A percentile compares a stretch with the other conserved stretches of the same genome.
phyloP scores from a whole-genome alignment of 2,329 filamentous ascomycete species.

The Harringtonia lauricola region DNA sequence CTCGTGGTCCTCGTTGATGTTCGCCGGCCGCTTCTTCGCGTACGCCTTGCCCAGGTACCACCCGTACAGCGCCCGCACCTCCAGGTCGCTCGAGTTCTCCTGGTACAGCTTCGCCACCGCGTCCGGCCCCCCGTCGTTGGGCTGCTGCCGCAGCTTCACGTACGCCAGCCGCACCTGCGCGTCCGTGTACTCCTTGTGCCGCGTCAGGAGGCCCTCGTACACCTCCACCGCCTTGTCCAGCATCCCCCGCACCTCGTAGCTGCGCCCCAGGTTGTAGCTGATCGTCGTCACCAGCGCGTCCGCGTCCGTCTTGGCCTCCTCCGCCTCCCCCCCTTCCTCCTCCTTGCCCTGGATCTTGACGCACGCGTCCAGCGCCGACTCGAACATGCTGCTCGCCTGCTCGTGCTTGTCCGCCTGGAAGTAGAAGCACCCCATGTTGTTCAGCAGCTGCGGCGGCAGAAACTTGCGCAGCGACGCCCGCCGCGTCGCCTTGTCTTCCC shows the following conservation, averaged over 20 bases:
- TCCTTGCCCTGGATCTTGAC: conserved; percentile 70
- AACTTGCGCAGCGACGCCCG: conserved; percentile 59
- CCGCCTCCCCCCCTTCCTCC: no score
- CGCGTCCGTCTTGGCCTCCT: conserved; percentile 60
- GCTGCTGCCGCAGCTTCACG: conserved; percentile 71
- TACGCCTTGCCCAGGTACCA: conserved; percentile 82
- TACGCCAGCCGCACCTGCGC: conserved; percentile 82
- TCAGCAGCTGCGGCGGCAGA: conserved; percentile 80
- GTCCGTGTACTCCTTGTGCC: conserved; percentile 87
- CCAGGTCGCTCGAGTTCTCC: conserved; percentile 71
- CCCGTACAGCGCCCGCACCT: conserved; percentile 85
- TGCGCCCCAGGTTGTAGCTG: conserved; percentile 89
- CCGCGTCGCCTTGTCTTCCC: conserved; percentile 48
- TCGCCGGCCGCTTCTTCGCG: conserved; percentile 69
- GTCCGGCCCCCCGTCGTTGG: conserved; percentile 77
- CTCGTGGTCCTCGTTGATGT: conserved; percentile 81
- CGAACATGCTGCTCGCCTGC: conserved; percentile 75
- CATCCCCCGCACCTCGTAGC: conserved; percentile 77
- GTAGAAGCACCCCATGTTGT: conserved; percentile 95
- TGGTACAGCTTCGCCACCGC: conserved; percentile 78
- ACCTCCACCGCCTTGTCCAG: conserved; percentile 76
- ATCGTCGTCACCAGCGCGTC: conserved; percentile 92
- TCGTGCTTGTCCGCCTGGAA: conserved; percentile 78
- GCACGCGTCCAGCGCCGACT: conserved; percentile 82
- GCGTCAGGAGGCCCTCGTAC: conserved; percentile 74